Evolutionary conservation across 176 grass and related monocot genomes (phyloP).

Genomic region (Sorghum bicolor): DNA sequence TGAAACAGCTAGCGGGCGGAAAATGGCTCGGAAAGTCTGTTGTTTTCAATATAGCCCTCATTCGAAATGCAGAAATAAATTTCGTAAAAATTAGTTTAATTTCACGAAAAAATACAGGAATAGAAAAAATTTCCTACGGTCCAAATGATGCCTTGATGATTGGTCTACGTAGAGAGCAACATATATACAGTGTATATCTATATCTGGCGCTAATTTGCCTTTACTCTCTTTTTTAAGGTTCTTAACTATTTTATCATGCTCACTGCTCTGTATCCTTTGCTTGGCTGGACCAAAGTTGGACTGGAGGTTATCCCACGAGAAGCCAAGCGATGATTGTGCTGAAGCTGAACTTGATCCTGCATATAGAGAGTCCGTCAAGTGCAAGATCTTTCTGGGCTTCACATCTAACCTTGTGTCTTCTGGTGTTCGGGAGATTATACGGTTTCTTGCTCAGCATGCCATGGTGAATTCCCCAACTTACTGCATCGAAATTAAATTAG

Average conservation of each 20-base stretch:
- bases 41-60: background rate
- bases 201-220: background rate
- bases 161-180: too few relatives aligned
- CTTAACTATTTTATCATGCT: background rate
- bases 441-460: conserved; percentile 70
- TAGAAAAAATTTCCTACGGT: too few relatives aligned
- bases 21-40: background rate
- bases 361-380: conserved; percentile 73
- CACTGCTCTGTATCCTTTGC: conserved; percentile 3
- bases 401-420: conserved; percentile 94
- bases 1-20: background rate
- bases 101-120: too few relatives aligned
- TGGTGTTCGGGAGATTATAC: conserved; percentile 70
- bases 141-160: too few relatives aligned
- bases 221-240: background rate
- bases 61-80: background rate
- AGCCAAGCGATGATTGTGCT: conserved; percentile 51
- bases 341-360: conserved; percentile 53
- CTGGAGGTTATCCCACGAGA: conserved; percentile 78
- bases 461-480: conserved; percentile 58
- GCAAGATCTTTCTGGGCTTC: conserved; percentile 95
- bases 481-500: background rate
- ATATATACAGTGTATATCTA: too few relatives aligned
- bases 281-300: conserved; percentile 57
- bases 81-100: too few relatives aligned